Evolutionary conservation across 257 asterid genomes (phyloP), one percentile per base, ranked within the genome.

Genomic region (Nicotiana benthamiana): DNA sequence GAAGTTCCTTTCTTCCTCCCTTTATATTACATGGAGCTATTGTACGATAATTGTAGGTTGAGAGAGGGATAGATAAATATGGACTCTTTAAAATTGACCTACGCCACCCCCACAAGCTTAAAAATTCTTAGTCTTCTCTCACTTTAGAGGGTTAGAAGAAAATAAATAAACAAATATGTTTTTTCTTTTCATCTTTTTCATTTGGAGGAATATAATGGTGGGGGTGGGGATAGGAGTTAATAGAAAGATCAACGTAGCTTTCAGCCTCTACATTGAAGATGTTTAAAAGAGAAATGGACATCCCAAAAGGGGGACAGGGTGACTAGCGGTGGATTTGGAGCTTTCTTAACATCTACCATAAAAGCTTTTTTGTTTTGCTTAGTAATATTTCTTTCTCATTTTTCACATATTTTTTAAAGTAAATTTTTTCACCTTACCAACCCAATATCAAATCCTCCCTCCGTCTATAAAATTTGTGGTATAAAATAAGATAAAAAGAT

Each of bases 291-390:
- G 98, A 92, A 89, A 93, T 80, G 83, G 97, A 92, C 98, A 76
- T 84, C 63, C 81, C 92, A 85, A 85, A 80, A 72, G 77, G 62
- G 80, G 83, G 90, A 91, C 93, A 90, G 91, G 88, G 88, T 88
- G 94, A 91, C 91, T 84, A 87, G 96, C 94, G 92, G 93, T 93
- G 97, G 86, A 62, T 90, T 90, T 90, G 97, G 93, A 88, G 86
- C 84, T 83, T 86, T 86, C 89, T 86, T 90, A 81, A 87, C 84
- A 6, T 82, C 83, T 86, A 80, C 88, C 77, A 80, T 89, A 9
- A 82, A 75, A 87, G 36, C 51, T 84, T 54, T 63, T 54, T 40
- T 46, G 16, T 61, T 18, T 36, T 22, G 22, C 9, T 20, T 10
- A 16, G 18, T 51, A 9, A 32, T 28, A 43, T 53, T 26, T 51